Evolutionary conservation across 345 rosid species (phyloP).

Genomic region (Hypericum androsaemum): DNA sequence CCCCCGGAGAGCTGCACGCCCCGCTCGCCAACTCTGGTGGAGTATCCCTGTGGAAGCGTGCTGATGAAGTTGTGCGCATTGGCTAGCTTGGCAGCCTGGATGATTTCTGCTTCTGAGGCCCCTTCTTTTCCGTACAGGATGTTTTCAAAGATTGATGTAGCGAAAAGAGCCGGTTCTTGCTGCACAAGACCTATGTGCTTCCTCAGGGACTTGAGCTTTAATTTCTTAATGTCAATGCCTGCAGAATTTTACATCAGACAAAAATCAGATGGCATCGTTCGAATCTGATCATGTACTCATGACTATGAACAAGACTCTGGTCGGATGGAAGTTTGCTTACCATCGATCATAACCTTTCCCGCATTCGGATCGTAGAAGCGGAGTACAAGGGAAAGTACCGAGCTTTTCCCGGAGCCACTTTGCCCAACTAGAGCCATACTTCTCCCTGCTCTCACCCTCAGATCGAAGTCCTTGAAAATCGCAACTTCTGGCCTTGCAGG

Average conservation of each 20-base stretch:
- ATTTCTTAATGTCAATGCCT: constrained; percentile 67
- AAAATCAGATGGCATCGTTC: not conserved
- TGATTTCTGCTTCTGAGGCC: constrained; percentile 67
- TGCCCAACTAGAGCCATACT: constrained; percentile 93
- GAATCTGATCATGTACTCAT: too few relatives aligned
- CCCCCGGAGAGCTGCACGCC: constrained; percentile 92
- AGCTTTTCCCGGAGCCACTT: constrained; percentile 95
- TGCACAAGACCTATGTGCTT: constrained; percentile 81
- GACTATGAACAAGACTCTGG: too few relatives aligned
- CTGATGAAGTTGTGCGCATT: constrained; percentile 84
- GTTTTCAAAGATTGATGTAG: constrained; percentile 73
- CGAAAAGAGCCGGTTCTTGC: constrained; percentile 93
- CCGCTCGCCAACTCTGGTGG: constrained; percentile 80
- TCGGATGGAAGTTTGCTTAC: constrained; percentile 24
- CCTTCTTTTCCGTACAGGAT: constrained; percentile 80
- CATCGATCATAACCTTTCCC: constrained; percentile 81
- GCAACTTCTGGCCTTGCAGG: constrained; percentile 80
- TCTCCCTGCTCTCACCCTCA: constrained; percentile 55
- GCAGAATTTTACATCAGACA: constrained; percentile 8
- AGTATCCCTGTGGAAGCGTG: constrained; percentile 78
- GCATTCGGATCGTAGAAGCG: constrained; percentile 81
- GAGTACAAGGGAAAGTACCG: constrained; percentile 74
- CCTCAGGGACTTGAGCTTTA: constrained; percentile 58
- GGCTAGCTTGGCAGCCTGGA: constrained; percentile 70
- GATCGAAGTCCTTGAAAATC: constrained; percentile 63